These are phyloP conservation scores for Sporothrix luriei DNA, from an alignment of 2,329 filamentous ascomycete genomes.

Conservation along the genomic window DNA sequence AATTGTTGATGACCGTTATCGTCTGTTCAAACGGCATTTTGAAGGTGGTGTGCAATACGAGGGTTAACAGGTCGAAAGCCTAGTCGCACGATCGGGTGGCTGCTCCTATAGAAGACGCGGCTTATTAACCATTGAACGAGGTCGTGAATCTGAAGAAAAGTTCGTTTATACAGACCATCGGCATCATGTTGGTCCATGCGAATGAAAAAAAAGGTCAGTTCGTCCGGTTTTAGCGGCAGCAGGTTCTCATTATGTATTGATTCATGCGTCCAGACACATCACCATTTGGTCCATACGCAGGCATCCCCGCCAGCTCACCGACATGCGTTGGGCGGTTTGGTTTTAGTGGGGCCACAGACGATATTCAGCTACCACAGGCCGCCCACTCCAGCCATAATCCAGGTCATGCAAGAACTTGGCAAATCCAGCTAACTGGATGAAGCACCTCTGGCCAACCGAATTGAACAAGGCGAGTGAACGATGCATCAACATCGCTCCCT, in stretches of 20 bases:
- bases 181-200: too few species aligned
- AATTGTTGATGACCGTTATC: slow-evolving; percentile 86
- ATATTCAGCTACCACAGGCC: not conserved
- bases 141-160: too few species aligned
- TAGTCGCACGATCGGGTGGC: not conserved
- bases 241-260: not conserved
- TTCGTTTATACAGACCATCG: too few species aligned
- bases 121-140: not conserved
- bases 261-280: not conserved
- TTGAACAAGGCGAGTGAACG: not conserved
- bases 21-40: slow-evolving; percentile 63
- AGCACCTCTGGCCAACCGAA: not conserved
- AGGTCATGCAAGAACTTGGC: not conserved
- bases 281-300: not conserved
- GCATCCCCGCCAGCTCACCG: not conserved
- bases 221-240: too few species aligned
- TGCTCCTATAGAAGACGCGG: not conserved
- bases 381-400: not conserved
- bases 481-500: too few species aligned
- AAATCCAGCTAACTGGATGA: not conserved
- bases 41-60: slow-evolving; percentile 17
- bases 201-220: too few species aligned
- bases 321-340: not conserved
- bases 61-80: not conserved
- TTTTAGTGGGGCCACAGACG: not conserved